These are phyloP conservation scores for Aspergillus texensis DNA, from an alignment of 2,329 filamentous ascomycete genomes.

Conservation along the genomic window DNA sequence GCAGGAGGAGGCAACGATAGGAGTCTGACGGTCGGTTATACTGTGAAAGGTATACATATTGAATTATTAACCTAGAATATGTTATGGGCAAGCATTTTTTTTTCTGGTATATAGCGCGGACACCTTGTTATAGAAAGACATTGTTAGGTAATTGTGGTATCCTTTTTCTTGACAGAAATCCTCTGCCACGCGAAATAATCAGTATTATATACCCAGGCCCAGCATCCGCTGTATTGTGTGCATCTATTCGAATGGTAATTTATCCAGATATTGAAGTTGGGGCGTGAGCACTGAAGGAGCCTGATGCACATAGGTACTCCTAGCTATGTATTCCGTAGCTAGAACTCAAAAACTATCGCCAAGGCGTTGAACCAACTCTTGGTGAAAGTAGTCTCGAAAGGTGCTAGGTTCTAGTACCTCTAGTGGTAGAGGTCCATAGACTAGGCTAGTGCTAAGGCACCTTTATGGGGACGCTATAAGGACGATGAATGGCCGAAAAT, in stretches of 20 bases:
- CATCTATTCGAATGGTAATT: not conserved
- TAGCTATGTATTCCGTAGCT: no score
- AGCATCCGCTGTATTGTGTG: not conserved
- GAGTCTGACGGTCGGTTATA: slow-evolving; percentile 11
- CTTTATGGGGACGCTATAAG: not conserved
- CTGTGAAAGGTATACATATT: slow-evolving; percentile 9
- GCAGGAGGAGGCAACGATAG: slow-evolving; percentile 10
- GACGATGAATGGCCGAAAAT: slow-evolving; percentile 1
- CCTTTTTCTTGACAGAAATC: not conserved
- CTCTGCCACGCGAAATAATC: not conserved
- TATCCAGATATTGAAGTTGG: not conserved
- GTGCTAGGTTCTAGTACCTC: not conserved
- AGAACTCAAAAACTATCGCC: no score
- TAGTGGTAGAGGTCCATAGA: not conserved
- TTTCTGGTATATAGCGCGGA: not conserved
- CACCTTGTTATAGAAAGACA: not conserved
- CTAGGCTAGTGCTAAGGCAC: no score
- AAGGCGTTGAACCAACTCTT: no score
- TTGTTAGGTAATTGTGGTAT: not conserved
- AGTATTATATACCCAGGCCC: no score
- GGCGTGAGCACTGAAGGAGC: not conserved
- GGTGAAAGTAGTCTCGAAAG: no score
- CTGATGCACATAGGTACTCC: not conserved
- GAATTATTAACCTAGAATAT: slow-evolving; percentile 3
- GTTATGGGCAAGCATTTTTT: no score